These are phyloP conservation scores for Xylariaceae sp. DNA, from an alignment of 2,329 filamentous ascomycete species.

Conservation along the genomic window DNA sequence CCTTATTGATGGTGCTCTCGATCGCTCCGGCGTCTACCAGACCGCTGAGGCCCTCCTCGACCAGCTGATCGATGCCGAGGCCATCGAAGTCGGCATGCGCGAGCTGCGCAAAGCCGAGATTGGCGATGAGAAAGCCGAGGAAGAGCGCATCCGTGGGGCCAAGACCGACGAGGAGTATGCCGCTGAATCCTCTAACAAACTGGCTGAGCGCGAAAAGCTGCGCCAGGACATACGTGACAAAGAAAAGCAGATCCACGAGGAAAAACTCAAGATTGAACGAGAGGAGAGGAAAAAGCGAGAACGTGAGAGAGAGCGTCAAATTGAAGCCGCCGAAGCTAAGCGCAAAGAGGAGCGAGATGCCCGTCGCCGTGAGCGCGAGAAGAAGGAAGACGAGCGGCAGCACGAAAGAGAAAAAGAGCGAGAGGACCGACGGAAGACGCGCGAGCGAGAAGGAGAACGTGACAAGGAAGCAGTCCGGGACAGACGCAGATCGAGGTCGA, in stretches of 20 bases:
- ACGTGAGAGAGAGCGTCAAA: slow-evolving; percentile 47
- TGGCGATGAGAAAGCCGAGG: slow-evolving; percentile 64
- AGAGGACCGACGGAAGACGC: slow-evolving; percentile 49
- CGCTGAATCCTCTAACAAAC: slow-evolving; percentile 60
- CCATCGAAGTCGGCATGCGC: slow-evolving; percentile 68
- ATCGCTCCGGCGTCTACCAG: slow-evolving; percentile 73
- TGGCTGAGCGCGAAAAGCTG: slow-evolving; percentile 59
- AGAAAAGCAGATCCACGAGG: slow-evolving; percentile 59
- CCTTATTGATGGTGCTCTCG: slow-evolving; percentile 74
- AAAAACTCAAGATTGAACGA: slow-evolving; percentile 56
- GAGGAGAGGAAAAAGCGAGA: slow-evolving; percentile 54
- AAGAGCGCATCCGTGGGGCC: slow-evolving; percentile 62
- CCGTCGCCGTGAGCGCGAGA: slow-evolving; percentile 42
- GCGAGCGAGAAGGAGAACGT: slow-evolving; percentile 38
- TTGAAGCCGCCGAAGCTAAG: slow-evolving; percentile 49
- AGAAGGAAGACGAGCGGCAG: slow-evolving; percentile 35
- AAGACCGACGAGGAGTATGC: slow-evolving; percentile 76
- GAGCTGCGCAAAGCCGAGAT: slow-evolving; percentile 66
- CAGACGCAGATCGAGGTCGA: slow-evolving; percentile 34
- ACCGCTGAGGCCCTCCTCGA: slow-evolving; percentile 67
- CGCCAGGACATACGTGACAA: slow-evolving; percentile 59
- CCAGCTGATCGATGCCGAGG: slow-evolving; percentile 63
- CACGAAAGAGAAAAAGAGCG: slow-evolving; percentile 51
- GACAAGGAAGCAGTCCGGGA: slow-evolving; percentile 28
- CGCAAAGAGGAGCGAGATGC: slow-evolving; percentile 51